These are phyloP conservation scores for Astraeus odoratus DNA, from an alignment of 768 basidiomycete species.

Conservation along the genomic window DNA sequence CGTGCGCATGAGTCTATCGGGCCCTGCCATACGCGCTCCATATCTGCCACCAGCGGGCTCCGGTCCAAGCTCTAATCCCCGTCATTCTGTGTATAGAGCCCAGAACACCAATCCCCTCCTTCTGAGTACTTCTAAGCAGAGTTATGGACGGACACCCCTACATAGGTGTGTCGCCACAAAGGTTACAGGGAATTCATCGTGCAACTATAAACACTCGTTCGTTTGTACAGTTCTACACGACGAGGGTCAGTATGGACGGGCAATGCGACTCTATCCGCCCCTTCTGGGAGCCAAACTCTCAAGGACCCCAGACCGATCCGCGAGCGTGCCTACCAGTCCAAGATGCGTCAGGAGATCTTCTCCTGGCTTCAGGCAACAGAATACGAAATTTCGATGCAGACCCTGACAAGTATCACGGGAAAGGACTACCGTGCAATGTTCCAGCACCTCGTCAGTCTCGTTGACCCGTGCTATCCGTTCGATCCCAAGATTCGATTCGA, in stretches of 20 bases:
- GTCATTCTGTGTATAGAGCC: conserved; percentile 64
- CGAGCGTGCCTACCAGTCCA: conserved; percentile 63
- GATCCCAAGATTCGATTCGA: conserved; percentile 55
- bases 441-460: conserved; percentile 59
- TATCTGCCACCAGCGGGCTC: conserved; percentile 31
- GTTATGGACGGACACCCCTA: conserved; percentile 68
- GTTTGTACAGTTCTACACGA: conserved; percentile 49
- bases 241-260: conserved; percentile 72
- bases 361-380: conserved; percentile 60
- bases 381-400: conserved; percentile 61
- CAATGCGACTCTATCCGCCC: conserved; percentile 36
- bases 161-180: conserved; percentile 40
- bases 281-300: conserved; percentile 46
- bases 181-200: conserved; percentile 4
- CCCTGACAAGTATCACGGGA: conserved; percentile 70
- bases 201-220: not conserved
- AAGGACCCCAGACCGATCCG: conserved; percentile 79
- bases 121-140: conserved; percentile 61
- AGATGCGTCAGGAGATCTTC: conserved; percentile 73
- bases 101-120: conserved; percentile 64
- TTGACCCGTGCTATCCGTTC: conserved; percentile 67
- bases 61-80: conserved; percentile 43
- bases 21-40: conserved; percentile 59
- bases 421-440: conserved; percentile 87
- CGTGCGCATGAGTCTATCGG: conserved; percentile 68